Evolutionary conservation across 2,329 filamentous ascomycete genomes (phyloP), one percentile per base, ranked within the genome.

Genomic region (Colletotrichum viniferum): DNA sequence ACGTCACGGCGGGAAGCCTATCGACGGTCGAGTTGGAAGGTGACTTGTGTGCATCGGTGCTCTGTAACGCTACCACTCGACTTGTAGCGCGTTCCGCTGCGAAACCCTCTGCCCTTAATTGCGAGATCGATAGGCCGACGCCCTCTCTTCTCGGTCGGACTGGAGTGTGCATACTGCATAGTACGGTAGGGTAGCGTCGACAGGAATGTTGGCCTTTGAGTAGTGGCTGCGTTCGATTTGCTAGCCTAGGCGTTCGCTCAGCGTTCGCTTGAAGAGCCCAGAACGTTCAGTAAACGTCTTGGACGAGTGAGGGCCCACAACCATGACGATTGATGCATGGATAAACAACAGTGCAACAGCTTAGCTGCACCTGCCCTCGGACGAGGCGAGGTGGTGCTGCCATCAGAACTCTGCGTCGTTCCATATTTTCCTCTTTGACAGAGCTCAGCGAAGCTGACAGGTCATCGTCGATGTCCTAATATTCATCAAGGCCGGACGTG

Each of bases 1-100:
- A 74, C 68, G 72, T 74, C 68, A 71, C 61, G 63, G 58, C 69
- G 28, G 63, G 48, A 76, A 38, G 62, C 32, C 56, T 55, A 67
- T 60, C 32, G 73, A 64, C 24, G n/a, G 69, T 63, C 26, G 34
- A 56, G 26, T 68, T n/a, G 69, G 73, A 32, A 64, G 56, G 73
- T 68, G 21, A 58, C 69, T 73, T 48, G 36, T 32, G 38, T 18
- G 69, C 58, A 34, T 68, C 34, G 34, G 38, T 30, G 64, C 63
- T 73, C 34, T 75, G 69, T 60, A 69, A 73, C 69, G 58, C 69
- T 64, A 52, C 21, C 61, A 61, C 55, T 36, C 28, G 43, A 32
- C 34, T 16, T 7, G 63, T 60, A 69, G 63, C 69, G 58, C 69
- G 63, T 63, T 73, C 63, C 63, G 56, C 63, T n/a, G 63, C 69